Base-by-base conservation (phyloP, 2,329 filamentous ascomycete genomes). In the Colletotrichum lini region DNA sequence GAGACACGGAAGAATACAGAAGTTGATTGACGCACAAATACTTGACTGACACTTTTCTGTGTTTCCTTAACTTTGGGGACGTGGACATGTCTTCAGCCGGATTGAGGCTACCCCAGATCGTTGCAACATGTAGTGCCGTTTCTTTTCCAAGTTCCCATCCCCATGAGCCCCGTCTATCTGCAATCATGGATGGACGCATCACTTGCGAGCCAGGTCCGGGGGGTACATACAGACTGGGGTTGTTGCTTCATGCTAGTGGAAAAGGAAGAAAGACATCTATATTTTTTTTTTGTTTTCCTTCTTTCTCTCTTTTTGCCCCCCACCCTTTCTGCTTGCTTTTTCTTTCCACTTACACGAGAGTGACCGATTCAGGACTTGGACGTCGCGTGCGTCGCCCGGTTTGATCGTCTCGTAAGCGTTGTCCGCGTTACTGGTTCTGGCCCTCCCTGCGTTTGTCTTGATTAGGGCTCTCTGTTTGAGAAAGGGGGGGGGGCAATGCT, bases 11-110 rank as follows among this genome's bases (percentile, higher is more conserved):
- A 69, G 42, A 57, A 67, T 70, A 56, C 45, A 40, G 15, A 16
- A 67, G 42, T 56, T 61, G 56, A 35, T 21, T 35, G 42, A 67
- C 40, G 42, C 50, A 50, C 63, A 67, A 35, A 49, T 30, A 21
- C n/a, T 23, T 40, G 30, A 35, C 30, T 15, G 16, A n/a, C 52
- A 16, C 30, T 38, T 18, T 50, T 35, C 10, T 18, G 12, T 13
- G 12, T 13, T 13, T 21, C 2, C 30, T 35, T 5, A 6, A 38
- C 4, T 12, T 6, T 8, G 10, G 52, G 16, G 21, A 13, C 10
- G 26, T 40, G n/a, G 30, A 23, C 58, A 60, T 49, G 58, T 60
- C 44, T n/a, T n/a, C 12, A 49, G 44, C 44, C 23, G 12, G 7
- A 35, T 40, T 12, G 26, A 60, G 44, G 57, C 9, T 15, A 7